Conservation (phyloP, 2,329 filamentous ascomycete genomes). For the Aspergillus calidoustus region DNA sequence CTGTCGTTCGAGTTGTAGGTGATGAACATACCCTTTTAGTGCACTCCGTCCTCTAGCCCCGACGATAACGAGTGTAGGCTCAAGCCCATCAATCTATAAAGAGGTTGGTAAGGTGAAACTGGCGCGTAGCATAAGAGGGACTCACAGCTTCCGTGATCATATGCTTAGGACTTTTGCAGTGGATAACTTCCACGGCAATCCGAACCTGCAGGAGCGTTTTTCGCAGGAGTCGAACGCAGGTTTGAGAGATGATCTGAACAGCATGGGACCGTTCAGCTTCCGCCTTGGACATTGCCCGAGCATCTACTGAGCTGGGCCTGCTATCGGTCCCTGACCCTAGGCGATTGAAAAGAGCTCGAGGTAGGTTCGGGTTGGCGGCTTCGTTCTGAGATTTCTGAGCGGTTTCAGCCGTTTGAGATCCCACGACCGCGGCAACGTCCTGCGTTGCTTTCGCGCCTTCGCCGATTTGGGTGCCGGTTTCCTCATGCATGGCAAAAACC, state of each 20-base stretch:
- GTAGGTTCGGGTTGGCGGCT: conserved; percentile 29
- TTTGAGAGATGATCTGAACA: conserved; percentile 80
- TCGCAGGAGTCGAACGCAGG: conserved; percentile 80
- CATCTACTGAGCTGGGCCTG: conserved; percentile 51
- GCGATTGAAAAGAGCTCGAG: conserved; percentile 39
- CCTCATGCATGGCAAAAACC: conserved; percentile 92
- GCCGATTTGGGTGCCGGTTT: conserved; percentile 62
- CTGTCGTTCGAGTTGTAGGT: not conserved
- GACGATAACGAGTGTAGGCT: conserved; percentile 89
- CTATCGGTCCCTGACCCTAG: conserved; percentile 45
- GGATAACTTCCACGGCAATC: conserved; percentile 92
- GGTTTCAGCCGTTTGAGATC: conserved; percentile 60
- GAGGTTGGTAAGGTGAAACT: conserved; percentile 16
- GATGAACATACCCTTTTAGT: conserved; percentile 76
- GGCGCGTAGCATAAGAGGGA: conserved; percentile 17
- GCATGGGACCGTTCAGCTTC: conserved; percentile 82
- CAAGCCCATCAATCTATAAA: conserved; percentile 80
- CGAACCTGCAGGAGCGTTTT: conserved; percentile 93
- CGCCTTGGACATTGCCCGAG: conserved; percentile 60
- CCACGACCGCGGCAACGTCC: conserved; percentile 74
- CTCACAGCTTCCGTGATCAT: conserved; percentile 87
- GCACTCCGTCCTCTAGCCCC: conserved; percentile 90
- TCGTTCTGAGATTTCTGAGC: conserved; percentile 45
- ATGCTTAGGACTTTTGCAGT: conserved; percentile 97
- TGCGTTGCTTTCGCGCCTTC: conserved; percentile 76